Base-by-base conservation (phyloP, 805 yeast genomes). In the Clavispora carvajalis region DNA sequence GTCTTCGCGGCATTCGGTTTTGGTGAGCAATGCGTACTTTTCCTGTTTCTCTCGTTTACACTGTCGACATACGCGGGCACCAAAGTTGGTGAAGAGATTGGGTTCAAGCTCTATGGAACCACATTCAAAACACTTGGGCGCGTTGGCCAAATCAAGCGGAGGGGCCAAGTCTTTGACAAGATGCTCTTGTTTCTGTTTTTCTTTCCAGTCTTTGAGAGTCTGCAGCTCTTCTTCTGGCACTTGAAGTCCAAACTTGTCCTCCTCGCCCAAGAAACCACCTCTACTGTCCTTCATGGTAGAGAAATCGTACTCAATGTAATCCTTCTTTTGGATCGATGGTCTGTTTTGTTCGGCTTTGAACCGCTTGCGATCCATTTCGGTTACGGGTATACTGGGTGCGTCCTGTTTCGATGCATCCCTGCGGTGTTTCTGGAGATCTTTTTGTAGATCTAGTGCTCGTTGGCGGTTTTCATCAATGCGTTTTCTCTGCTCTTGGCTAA, bases 1-100 rank as follows among this genome's bases (percentile, higher is more conserved):
- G 63, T 93, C 99, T 51, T 85, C 91, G 30, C 80, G 77, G 60
- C 96, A 89, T 62, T 93, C 99, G 0, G 99, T 93, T 63, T 93
- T 93, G 7, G 99, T 93, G 38, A 93, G 63, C 16, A 93, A 62
- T 0, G 98, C 78, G 59, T 91, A 93, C 55, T 93, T 93, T 29
- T 93, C 96, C 0, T 96, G 96, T 17, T 65, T 63, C 43, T 73
- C 71, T 51, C 77, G 78, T 24, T 78, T 79, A 60, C 99, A 93
- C 38, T 74, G 69, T 37, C 82, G 76, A 60, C 99, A 93, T 7
- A 90, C 96, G 11, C 86, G 69, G 1, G 64, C 63, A 13, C 71
- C 68, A 65, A 90, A 93, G n/a, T 79, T 77, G 9, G 82, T 74
- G 53, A 66, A 76, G 30, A 88, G 55, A 38, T 85, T 75, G 36